phyloP scores from a whole-genome alignment of 2,329 filamentous ascomycete genomes.

The Cladosporium sp. region DNA sequence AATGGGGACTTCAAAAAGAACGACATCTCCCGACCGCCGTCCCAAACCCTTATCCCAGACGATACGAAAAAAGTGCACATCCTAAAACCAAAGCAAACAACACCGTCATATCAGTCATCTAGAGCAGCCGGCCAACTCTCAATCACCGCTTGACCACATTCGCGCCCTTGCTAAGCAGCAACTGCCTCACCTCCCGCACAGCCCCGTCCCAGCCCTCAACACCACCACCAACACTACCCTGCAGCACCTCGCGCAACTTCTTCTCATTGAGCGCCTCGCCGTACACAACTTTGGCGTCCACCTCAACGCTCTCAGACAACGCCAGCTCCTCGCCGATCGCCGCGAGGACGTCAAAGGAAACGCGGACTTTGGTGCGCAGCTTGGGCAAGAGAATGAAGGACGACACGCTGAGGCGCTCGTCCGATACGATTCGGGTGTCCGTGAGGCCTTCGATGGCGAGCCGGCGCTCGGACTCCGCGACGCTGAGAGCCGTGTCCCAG shows the following conservation, averaged over 20 bases:
- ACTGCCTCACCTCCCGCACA: conserved; percentile 37
- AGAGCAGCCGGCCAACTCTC: neutral
- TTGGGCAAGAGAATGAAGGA: conserved; percentile 57
- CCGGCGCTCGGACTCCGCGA: conserved; percentile 55
- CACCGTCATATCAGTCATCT: neutral
- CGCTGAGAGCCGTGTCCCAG: conserved; percentile 59
- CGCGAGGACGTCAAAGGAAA: conserved; percentile 51
- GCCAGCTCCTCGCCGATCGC: conserved; percentile 47
- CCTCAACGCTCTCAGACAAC: conserved; percentile 37
- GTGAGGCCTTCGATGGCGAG: conserved; percentile 62
- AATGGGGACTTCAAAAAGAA: too few relatives aligned
- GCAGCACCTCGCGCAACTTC: conserved; percentile 68
- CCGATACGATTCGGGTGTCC: conserved; percentile 55
- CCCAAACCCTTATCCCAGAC: neutral
- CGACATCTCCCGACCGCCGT: too few relatives aligned
- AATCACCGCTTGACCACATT: conserved; percentile 1
- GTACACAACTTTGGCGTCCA: conserved; percentile 60
- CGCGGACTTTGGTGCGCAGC: conserved; percentile 62
- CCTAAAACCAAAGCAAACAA: neutral
- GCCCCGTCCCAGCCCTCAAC: conserved; percentile 39
- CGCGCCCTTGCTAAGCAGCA: conserved; percentile 28
- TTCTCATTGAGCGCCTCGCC: conserved; percentile 70
- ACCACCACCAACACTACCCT: conserved; percentile 43
- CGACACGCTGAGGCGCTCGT: conserved; percentile 58
- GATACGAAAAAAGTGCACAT: neutral